Base-by-base conservation (phyloP, 2,329 filamentous ascomycete genomes). In the Hypomyces perniciosus region DNA sequence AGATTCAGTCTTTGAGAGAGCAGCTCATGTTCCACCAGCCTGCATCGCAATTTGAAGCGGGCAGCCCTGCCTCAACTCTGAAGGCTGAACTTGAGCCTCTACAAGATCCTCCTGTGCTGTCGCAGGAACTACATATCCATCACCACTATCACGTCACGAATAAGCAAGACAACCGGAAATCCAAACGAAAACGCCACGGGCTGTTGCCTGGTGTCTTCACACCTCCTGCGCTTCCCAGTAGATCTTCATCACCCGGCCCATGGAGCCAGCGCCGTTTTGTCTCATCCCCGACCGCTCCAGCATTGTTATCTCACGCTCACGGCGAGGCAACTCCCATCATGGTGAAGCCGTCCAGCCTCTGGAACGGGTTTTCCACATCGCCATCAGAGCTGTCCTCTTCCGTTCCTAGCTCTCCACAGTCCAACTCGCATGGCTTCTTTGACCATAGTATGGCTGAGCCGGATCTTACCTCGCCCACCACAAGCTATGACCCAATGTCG, bases 71-170 rank as follows among this genome's bases (percentile, higher is more conserved):
- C 2, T 73, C 76, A 3, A 86, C 81, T 1, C 70, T 96, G 46
- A 78, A 83, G 52, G 81, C 88, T 39, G 91, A 96, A 66, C 76
- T 95, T 27, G 80, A 79, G 37, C 68, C 74, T 20, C 72, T 74
- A 45, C 70, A 76, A 38, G 61, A 61, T 3, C 57, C 56, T 5
- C 57, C 59, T 6, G 58, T 60, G 8, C 47, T 63, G 7, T 85
- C 86, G 0, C 86, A 88, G 61, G 88, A 93, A 61, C 72, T 96
- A 10, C 92, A 96, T 61, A 88, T 97, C 42, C 92, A 97, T 62
- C 91, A 97, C 61, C 92, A 97, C 65, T 96, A 96, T 63, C 90
- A 96, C 58, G 80, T 85, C 8, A 72, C 83, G 1, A 71, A 78
- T 48, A 84, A 83, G 64, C 74, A 78, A 20, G 83, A 87, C 52